Evolutionary conservation across 306 rosid species (phyloP), one percentile per base, ranked within the genome.

Genomic region (Elaeagnus macrophylla): DNA sequence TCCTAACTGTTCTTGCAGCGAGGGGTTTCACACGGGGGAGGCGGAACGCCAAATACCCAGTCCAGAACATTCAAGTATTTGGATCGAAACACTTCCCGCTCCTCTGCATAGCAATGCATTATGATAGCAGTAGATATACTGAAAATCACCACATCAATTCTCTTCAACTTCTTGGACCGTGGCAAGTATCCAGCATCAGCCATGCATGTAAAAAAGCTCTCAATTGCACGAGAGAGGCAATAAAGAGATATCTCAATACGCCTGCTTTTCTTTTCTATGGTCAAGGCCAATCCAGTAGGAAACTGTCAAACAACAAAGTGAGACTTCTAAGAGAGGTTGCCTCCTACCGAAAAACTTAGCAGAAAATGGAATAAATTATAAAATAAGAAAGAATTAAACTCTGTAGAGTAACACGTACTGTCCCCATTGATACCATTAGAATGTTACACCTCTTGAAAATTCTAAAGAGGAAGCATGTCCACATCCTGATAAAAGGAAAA

Each of bases 41-140:
- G 89, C 35, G 99, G 99, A 7, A 87, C 69, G 6, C 99, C 99
- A 41, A 91, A 91, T 37, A 91, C 99, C 99, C 99, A 91, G 65
- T 91, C 96, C 12, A 91, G 96, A 62, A 84, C 96, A 48, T 84
- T 69, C 61, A 77, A 67, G 56, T 77, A 89, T 65, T 87, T 91
- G 69, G 96, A 91, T 73, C 81, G 79, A 69, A 91, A 87, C 17
- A 87, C 99, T n/a, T 87, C 95, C 65, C 99, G 79, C 71, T 93
- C 99, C 59, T 80, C 78, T 25, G 95, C 89, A 55, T 84, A 93
- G 68, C 96, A 87, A 59, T 91, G 99, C 99, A 87, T 91, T 80
- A 91, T 91, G 74, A 91, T 84, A 70, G 95, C 96, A 2, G 95
- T 87, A 44, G 99, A 87, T 72, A 84, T 50, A 82, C 96, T 91